Evolutionary conservation across 2,329 filamentous ascomycete genomes (phyloP), one percentile per base, ranked within the genome.

Genomic region (Falciphora oryzae): DNA sequence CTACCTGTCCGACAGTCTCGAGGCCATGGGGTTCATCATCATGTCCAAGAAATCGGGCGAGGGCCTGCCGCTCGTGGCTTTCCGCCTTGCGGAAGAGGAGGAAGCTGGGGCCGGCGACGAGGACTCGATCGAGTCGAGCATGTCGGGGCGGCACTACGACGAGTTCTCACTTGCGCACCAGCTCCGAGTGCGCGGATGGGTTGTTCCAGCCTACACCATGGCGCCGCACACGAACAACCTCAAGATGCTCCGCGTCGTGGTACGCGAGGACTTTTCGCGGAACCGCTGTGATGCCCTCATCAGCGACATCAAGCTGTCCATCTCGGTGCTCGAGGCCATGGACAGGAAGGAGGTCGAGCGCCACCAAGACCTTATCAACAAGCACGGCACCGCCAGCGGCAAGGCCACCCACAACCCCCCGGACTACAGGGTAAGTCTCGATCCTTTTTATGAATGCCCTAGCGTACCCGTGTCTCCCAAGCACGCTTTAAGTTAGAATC

Each of bases 181-280:
- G 76, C 85, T 97, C 31, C 89, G 94, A 63, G 88, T 91, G 68
- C 86, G 93, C 44, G 91, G 92, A 58, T 98, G 94, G 94, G 90
- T 97, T 35, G 91, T 97, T 0, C 94, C 94, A 0, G 94, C 94
- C 0, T 98, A 98, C 79, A 98, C 93, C 56, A 97, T 97, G 94
- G 94, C 94, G 0, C 93, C 93, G 25, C 84, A 96, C 74, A 93
- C 91, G 25, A 82, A 91, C 65, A 81, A 87, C 68, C 83, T 97
- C 73, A 96, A 97, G 83, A 89, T 98, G 85, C 87, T 97, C 81
- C 89, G 94, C 53, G 87, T 97, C 5, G 94, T 98, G 0, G 91
- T 97, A 5, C 87, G 94, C 62, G 94, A 97, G 77, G 94, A 97
- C 78, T 97, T 98, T 71, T 91, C 87, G 60, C 88, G 90, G 75